phyloP scores from a whole-genome alignment of 441 rosid genomes.

The Corymbia calophylla region DNA sequence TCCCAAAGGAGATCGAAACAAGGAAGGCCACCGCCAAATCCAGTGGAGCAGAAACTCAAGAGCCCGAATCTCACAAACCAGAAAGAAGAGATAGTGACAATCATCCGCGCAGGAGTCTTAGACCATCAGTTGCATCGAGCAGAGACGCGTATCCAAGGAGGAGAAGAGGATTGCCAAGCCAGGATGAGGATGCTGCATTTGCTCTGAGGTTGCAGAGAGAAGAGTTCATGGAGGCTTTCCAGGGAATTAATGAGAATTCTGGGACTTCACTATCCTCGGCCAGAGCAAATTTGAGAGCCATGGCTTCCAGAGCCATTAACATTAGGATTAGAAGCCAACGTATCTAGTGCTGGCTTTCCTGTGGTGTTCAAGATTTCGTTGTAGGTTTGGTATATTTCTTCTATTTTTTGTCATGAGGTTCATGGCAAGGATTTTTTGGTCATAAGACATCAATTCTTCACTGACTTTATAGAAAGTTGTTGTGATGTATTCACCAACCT shows the following conservation, averaged over 20 bases:
- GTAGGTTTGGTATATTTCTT: background rate
- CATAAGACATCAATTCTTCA: background rate
- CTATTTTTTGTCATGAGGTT: background rate
- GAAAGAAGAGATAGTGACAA: conserved; percentile 6
- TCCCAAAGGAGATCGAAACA: conserved; percentile 82
- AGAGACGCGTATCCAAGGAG: background rate
- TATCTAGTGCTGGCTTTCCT: conserved; percentile 3
- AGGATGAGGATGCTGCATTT: conserved; percentile 79
- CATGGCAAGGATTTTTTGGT: background rate
- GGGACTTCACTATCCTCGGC: conserved; percentile 35
- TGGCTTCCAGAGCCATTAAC: conserved; percentile 82
- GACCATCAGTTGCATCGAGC: conserved; percentile 3
- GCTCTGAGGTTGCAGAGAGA: conserved; percentile 80
- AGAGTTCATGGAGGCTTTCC: conserved; percentile 66
- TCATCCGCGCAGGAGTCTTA: background rate
- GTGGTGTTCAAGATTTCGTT: background rate
- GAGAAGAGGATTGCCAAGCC: conserved; percentile 22
- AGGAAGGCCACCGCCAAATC: conserved; percentile 40
- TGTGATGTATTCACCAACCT: background rate
- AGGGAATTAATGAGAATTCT: conserved; percentile 5
- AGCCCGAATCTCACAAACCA: conserved; percentile 17
- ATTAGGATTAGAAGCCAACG: conserved; percentile 28
- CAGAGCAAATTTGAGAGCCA: conserved; percentile 81
- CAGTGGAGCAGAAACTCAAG: conserved; percentile 12
- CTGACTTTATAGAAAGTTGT: background rate